Evolutionary conservation across 306 rosid genomes (phyloP).

Genomic region (Pachyrhizus erosus): DNA sequence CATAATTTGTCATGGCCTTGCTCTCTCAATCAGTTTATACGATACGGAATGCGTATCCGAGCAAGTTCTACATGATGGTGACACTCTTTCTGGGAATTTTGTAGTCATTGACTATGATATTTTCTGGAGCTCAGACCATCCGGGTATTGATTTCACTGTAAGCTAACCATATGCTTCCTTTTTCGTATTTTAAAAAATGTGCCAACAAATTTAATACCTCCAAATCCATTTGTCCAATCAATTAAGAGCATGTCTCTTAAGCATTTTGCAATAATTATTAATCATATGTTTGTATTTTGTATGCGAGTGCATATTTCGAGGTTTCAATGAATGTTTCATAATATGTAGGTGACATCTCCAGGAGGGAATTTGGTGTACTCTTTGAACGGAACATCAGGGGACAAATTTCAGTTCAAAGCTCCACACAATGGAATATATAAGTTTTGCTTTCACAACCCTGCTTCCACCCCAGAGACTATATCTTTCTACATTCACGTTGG

Average conservation of each 20-base stretch:
- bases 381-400: slow-evolving; percentile 84
- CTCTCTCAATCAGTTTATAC: slow-evolving; percentile 50
- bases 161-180: background rate
- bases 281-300: background rate
- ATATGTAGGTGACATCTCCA: slow-evolving; percentile 69
- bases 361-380: slow-evolving; percentile 56
- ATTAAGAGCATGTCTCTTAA: background rate
- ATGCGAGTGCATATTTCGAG: no score
- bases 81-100: slow-evolving; percentile 52
- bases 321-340: background rate
- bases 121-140: slow-evolving; percentile 59
- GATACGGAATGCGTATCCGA: slow-evolving; percentile 56
- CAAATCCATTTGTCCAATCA: background rate
- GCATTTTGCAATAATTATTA: background rate
- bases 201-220: background rate
- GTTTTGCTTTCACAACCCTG: slow-evolving; percentile 83
- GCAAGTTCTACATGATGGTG: slow-evolving; percentile 39
- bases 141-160: slow-evolving; percentile 56
- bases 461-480: slow-evolving; percentile 81
- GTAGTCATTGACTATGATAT: slow-evolving; percentile 59
- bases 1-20: slow-evolving; percentile 16
- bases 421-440: slow-evolving; percentile 67
- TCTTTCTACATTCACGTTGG: slow-evolving; percentile 93
- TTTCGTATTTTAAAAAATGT: background rate
- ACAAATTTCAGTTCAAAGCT: slow-evolving; percentile 89